Percentiles rank a stretch among this genome's conserved stretches.
Conservation (phyloP, 495 filamentous ascomycete genomes). For the Corynascus novoguineensis region DNA sequence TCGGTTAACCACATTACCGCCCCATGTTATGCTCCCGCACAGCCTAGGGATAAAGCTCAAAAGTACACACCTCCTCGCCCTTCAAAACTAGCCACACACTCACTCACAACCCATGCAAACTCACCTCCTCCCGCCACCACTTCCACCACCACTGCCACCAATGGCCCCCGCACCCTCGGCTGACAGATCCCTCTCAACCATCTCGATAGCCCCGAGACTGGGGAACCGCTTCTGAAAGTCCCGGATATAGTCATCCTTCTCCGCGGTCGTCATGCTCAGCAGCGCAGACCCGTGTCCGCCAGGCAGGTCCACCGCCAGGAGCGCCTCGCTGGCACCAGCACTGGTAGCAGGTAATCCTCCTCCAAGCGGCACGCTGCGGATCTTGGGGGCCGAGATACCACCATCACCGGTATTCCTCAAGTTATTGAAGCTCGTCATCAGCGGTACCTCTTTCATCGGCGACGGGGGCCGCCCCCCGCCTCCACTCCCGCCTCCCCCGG, state of each 20-base stretch:
- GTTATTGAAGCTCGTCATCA: background rate
- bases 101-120: background rate
- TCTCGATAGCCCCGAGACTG: slow-evolving; percentile 71
- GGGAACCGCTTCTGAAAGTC: slow-evolving; percentile 80
- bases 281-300: slow-evolving; percentile 33
- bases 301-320: slow-evolving; percentile 39
- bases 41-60: too few relatives aligned
- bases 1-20: too few relatives aligned
- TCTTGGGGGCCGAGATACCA: slow-evolving; percentile 12
- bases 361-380: background rate
- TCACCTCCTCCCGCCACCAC: background rate
- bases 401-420: background rate
- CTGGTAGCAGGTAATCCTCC: background rate
- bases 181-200: slow-evolving; percentile 58
- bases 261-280: slow-evolving; percentile 42
- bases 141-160: background rate
- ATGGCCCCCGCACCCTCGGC: slow-evolving; percentile 17
- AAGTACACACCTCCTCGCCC: background rate
- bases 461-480: slow-evolving; percentile 27
- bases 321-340: slow-evolving; percentile 20
- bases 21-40: too few relatives aligned
- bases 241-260: slow-evolving; percentile 50
- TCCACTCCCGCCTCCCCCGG: too few relatives aligned
- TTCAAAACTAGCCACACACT: background rate
- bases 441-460: slow-evolving; percentile 29